Percentiles rank a stretch among this genome's conserved stretches.
Conservation (phyloP, 2,329 filamentous ascomycete genomes). For the Parastagonospora nodorum region DNA sequence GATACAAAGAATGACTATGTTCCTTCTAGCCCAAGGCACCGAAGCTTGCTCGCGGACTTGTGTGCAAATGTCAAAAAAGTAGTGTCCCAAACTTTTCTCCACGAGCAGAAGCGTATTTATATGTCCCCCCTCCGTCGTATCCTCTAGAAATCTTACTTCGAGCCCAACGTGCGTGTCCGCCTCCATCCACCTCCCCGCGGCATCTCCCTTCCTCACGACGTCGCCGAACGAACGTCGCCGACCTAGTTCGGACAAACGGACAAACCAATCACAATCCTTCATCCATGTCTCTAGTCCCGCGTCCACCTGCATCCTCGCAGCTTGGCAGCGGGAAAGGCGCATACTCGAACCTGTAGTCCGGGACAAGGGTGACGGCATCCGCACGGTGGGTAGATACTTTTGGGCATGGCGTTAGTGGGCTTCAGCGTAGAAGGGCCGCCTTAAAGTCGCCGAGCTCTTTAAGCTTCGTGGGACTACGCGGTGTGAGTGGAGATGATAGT, state of each 20-base stretch:
- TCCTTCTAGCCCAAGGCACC: too few species aligned
- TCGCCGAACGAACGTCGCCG: slow-evolving; percentile 23
- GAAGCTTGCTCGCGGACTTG: too few species aligned
- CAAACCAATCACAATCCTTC: slow-evolving; percentile 9
- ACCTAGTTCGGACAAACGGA: slow-evolving; percentile 18
- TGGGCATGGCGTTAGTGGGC: background rate
- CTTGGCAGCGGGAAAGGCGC: slow-evolving; percentile 18
- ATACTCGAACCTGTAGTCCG: slow-evolving; percentile 10
- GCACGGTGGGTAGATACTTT: background rate
- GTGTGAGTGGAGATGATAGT: background rate
- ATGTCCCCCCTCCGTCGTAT: background rate
- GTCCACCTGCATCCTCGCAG: slow-evolving; percentile 1
- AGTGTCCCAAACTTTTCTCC: background rate
- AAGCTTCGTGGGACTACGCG: background rate
- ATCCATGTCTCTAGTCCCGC: slow-evolving; percentile 2
- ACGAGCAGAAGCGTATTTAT: background rate
- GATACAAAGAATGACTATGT: too few species aligned
- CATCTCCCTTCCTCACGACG: slow-evolving; percentile 4
- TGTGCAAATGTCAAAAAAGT: background rate
- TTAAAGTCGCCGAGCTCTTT: background rate
- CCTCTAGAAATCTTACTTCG: background rate
- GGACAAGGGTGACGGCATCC: slow-evolving; percentile 1
- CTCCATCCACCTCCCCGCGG: background rate
- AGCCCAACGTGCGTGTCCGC: background rate
- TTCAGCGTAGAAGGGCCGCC: background rate